These are phyloP conservation scores for Solanum pinnatisectum DNA, from an alignment of 257 asterid species.

Conservation along the genomic window DNA sequence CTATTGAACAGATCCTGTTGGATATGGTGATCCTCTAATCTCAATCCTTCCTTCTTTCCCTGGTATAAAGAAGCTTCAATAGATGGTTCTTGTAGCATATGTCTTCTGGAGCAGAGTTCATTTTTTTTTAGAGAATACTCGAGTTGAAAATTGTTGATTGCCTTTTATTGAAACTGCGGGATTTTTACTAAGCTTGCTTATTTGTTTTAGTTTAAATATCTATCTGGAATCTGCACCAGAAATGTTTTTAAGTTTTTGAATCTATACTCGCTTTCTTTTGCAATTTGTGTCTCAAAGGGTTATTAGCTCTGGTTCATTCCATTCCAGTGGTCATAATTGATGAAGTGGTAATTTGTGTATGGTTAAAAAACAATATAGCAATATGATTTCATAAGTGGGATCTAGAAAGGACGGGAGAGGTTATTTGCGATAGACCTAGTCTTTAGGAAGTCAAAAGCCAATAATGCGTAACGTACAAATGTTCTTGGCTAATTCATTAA, in stretches of 20 bases:
- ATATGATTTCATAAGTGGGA: too few species aligned
- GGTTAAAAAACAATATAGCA: too few species aligned
- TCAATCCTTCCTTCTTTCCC: constrained; percentile 85
- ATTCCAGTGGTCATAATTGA: not conserved
- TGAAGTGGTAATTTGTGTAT: too few species aligned
- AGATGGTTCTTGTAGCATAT: not conserved
- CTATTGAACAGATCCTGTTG: constrained; percentile 55
- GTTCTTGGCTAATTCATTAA: not conserved
- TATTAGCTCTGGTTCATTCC: not conserved
- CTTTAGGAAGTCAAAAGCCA: not conserved
- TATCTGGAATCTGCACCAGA: not conserved
- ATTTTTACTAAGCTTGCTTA: not conserved
- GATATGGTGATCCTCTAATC: constrained; percentile 74
- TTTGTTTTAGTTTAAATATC: not conserved
- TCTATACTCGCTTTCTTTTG: not conserved
- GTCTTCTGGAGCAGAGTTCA: not conserved
- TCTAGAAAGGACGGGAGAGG: too few species aligned
- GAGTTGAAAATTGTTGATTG: not conserved
- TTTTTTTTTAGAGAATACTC: not conserved
- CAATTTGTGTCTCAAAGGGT: not conserved
- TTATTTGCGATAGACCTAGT: too few species aligned
- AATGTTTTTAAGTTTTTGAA: not conserved
- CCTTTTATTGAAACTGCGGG: not conserved
- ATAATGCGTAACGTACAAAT: not conserved
- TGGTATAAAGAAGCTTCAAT: constrained; percentile 47